Percentiles rank a stretch among this genome's conserved stretches.
Conservation (phyloP, 208 protist species). For the Phytomonas sp. region DNA sequence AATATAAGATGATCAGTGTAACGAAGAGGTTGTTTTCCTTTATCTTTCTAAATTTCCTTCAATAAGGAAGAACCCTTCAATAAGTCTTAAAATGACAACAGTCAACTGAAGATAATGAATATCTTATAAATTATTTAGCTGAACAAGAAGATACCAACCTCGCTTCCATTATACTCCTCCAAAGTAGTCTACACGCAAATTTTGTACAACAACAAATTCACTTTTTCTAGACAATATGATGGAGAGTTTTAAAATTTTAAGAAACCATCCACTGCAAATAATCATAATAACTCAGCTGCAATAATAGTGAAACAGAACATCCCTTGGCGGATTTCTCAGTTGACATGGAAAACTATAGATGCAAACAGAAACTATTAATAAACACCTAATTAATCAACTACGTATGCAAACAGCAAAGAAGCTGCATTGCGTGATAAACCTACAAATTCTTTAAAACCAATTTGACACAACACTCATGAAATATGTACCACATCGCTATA, state of each 20-base stretch:
- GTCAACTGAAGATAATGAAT: background rate
- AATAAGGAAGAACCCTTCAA: background rate
- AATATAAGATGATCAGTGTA: too few species aligned
- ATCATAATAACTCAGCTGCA: background rate
- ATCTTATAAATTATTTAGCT: background rate
- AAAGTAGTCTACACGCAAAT: background rate
- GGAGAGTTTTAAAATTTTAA: background rate
- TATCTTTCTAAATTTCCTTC: too few species aligned
- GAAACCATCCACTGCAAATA: background rate
- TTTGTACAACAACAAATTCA: background rate
- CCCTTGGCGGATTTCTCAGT: background rate
- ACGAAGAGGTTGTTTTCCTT: too few species aligned
- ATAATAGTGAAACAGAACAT: background rate
- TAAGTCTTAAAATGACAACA: background rate
- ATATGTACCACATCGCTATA: constrained; percentile 1
- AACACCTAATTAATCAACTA: background rate
- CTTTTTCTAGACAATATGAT: background rate
- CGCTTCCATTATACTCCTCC: background rate
- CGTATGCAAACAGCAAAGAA: background rate
- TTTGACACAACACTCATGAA: background rate
- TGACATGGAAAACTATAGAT: background rate
- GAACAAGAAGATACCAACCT: background rate
- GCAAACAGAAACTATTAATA: background rate
- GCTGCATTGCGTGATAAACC: background rate
- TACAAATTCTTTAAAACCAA: background rate